Base-by-base conservation (phyloP, 2,329 filamentous ascomycete genomes). In the Lachnellula arida region DNA sequence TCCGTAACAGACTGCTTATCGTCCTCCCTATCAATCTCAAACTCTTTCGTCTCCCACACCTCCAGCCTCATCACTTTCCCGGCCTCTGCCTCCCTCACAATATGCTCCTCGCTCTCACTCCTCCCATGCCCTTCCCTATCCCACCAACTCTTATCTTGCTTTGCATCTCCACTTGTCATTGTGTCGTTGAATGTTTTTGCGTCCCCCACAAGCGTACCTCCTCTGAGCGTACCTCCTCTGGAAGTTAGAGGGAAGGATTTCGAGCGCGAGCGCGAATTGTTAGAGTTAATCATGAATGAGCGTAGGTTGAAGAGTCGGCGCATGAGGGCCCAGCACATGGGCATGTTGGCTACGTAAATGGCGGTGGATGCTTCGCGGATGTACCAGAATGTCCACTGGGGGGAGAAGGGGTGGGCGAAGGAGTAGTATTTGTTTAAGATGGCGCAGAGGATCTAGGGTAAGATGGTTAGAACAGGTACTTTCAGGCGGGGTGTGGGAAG, bases 311-410 rank as follows among this genome's bases (percentile, higher is more conserved):
- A 72, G 53, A 72, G 65, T 50, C 76, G 72, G 28, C 76, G 73
- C 46, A 81, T 64, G 14, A 82, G 71, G 1, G 77, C 74, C 78
- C 79, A 82, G 53, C 80, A 75, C 48, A 77, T 71, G 0, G 79
- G 79, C 3, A 81, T 68, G 61, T 82, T 82, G 59, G 77, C 73
- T 9, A 82, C 78, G 57, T 76, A 76, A 5, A 81, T 71, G 7
- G 78, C 79, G 2, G 79, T 77, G 25, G 72, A 75, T 9, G 78
- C 76, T 72, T 83, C 79, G 53, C 79, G 73, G 19, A 76, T 72
- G 64, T 81, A 81, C 79, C 80, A 82, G 17, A 76, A 65, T 35
- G 60, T 64, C 67, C 67, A 70, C 53, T 55, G 61, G 1, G 60
- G 59, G 7, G 70, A 69, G 40, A 76, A 67, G 2, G 70, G 69